phyloP scores from a whole-genome alignment of 2,329 filamentous ascomycete species.

The Verticillium dahliae region DNA sequence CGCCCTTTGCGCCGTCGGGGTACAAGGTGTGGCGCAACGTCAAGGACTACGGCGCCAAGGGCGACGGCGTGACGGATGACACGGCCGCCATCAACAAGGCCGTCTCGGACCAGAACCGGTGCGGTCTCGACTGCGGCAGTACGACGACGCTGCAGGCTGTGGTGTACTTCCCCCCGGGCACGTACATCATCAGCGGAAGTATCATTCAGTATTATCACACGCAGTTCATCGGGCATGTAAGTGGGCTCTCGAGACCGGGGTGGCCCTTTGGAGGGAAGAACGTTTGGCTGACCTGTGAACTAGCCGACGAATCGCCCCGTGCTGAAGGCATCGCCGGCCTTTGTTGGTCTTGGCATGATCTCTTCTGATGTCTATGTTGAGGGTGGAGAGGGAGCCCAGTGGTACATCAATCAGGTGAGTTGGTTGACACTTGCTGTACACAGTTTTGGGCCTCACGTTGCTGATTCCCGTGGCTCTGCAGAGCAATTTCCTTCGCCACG shows the following conservation, averaged over 20 bases:
- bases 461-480: background rate
- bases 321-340: background rate
- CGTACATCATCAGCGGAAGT: constrained; percentile 13
- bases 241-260: constrained; percentile 14
- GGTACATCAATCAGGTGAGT: background rate
- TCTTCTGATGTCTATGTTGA: constrained; percentile 9
- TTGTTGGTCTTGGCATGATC: constrained; percentile 8
- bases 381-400: background rate
- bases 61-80: constrained; percentile 33
- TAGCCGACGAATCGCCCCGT: background rate
- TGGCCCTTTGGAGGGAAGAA: too few relatives aligned
- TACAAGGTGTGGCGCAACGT: constrained; percentile 48
- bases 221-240: constrained; percentile 35
- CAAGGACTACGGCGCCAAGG: constrained; percentile 47
- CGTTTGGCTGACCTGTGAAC: constrained; percentile 23
- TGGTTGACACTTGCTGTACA: background rate
- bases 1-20: too few relatives aligned
- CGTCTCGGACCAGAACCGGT: constrained; percentile 8
- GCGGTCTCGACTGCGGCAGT: constrained; percentile 10
- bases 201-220: constrained; percentile 13
- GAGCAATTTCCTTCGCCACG: constrained; percentile 10
- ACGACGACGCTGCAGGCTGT: constrained; percentile 13
- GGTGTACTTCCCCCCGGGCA: constrained; percentile 19
- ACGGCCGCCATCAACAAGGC: constrained; percentile 14
- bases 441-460: background rate